Evolutionary conservation across 495 filamentous ascomycete species (phyloP).

Genomic region (Aspergillus avenaceus): DNA sequence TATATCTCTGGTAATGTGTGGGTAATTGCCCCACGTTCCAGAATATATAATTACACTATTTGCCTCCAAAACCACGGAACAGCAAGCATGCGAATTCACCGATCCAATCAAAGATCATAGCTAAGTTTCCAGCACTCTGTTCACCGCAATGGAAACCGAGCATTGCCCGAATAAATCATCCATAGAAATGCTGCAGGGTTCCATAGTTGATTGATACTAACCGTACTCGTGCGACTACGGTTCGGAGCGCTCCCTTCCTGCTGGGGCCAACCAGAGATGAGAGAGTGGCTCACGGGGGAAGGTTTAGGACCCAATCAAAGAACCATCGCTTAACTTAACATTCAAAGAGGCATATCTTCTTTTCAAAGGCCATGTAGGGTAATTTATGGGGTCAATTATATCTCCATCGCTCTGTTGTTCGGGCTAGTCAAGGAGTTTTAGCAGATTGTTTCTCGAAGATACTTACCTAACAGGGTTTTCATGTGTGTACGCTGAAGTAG

Average conservation of each 20-base stretch:
- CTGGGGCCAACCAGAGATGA: conserved; percentile 16
- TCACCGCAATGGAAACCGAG: conserved; percentile 14
- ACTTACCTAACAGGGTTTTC: too few relatives aligned
- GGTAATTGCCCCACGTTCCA: conserved; percentile 6
- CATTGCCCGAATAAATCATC: conserved; percentile 7
- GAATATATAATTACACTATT: conserved; percentile 1
- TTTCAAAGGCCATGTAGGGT: not conserved
- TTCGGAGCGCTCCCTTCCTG: conserved; percentile 23
- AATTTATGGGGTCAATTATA: conserved; percentile 9
- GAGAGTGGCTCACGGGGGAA: conserved; percentile 3
- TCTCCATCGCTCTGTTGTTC: not conserved
- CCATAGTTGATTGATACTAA: conserved; percentile 5
- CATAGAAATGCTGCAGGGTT: not conserved
- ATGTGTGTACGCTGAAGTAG: too few relatives aligned
- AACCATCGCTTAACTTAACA: conserved; percentile 16
- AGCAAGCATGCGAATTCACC: conserved; percentile 1
- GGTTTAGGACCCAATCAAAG: conserved; percentile 5
- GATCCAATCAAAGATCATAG: conserved; percentile 5
- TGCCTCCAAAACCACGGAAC: conserved; percentile 16
- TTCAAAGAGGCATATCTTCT: too few relatives aligned
- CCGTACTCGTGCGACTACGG: conserved; percentile 16
- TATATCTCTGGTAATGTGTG: not conserved
- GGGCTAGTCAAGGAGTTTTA: not conserved
- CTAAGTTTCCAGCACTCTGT: not conserved
- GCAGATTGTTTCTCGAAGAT: too few relatives aligned